Evolutionary conservation across 495 filamentous ascomycete genomes (phyloP), one percentile per base, ranked within the genome.

Genomic region (Haplographium delicatum): DNA sequence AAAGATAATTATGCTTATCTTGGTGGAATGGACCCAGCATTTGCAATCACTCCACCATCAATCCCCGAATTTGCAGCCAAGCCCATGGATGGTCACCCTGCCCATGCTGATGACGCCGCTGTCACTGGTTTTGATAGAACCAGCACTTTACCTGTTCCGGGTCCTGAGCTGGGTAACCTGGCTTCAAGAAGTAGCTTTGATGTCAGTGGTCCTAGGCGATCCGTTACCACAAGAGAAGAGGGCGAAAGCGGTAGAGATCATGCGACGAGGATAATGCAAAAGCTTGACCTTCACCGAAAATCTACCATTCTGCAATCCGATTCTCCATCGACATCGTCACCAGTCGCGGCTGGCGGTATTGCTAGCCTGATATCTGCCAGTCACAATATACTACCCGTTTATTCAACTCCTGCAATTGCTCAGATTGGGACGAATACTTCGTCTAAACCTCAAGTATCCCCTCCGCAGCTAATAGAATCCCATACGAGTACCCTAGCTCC

Each of bases 51-150:
- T 6, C 85, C 88, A 16, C 86, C 93, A 13, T 83, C 85, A 37
- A 85, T 93, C 1, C 85, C 87, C 3, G 91, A 95, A 60, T 95
- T 96, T 61, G 84, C 88, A 9, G 87, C 88, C 28, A 89, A 86
- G 57, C 67, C 75, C 4, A 65, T 80, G 9, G 89, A 94, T 57
- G 81, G 75, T 11, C 72, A 89, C 48, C 76, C 75, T n/a, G 72
- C 80, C 13, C 67, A 78, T 51, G 63, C 67, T 13, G 72, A 68
- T 43, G 83, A 88, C 31, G 80, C 83, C 10, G 55, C 68, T 5
- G 61, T 57, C n/a, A 42, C 59, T 25, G 30, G 49, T n/a, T 55
- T 70, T 5, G 86, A 91, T 34, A 80, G 84, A 33, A 68, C 75
- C 41, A 70, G 71, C 7, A 86, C 80, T 5, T 74, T 95, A 40